Conservation (phyloP, 2,329 filamentous ascomycete genomes). For the Coniosporium tulheliwenetii region DNA sequence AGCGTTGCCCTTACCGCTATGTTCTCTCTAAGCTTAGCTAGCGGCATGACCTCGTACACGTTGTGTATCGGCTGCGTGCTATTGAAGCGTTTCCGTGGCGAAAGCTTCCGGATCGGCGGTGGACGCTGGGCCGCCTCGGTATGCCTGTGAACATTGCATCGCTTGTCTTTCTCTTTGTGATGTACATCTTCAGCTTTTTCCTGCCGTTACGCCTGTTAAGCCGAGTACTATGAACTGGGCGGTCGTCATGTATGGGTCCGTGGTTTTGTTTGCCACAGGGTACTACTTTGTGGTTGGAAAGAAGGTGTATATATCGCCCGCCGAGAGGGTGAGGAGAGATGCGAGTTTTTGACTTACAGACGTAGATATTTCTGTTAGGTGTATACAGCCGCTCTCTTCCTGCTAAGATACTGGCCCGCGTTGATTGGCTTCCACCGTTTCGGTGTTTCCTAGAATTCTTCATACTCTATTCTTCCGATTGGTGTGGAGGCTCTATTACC, state of each 20-base stretch:
- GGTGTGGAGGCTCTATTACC: no score
- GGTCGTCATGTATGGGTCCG: slow-evolving; percentile 25
- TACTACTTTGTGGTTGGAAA: slow-evolving; percentile 22
- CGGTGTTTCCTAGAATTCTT: no score
- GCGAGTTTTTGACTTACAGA: no score
- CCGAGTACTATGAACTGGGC: slow-evolving; percentile 35
- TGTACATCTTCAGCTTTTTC: slow-evolving; percentile 35
- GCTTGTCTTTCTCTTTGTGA: slow-evolving; percentile 25
- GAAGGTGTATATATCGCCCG: slow-evolving; percentile 11
- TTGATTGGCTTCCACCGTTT: no score
- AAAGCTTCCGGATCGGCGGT: slow-evolving; percentile 19
- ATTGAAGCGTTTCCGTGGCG: slow-evolving; percentile 17
- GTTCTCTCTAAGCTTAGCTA: slow-evolving; percentile 20
- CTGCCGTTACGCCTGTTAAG: slow-evolving; percentile 19
- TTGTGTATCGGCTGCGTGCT: slow-evolving; percentile 19
- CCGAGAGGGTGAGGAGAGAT: neutral
- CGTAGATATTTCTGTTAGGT: no score
- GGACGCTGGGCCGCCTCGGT: slow-evolving; percentile 22
- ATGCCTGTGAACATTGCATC: slow-evolving; percentile 21
- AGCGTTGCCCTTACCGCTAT: slow-evolving; percentile 26
- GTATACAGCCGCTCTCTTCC: no score
- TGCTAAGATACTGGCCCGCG: no score
- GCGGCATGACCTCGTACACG: slow-evolving; percentile 24
- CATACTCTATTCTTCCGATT: no score
- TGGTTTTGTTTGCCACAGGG: slow-evolving; percentile 21